Evolutionary conservation across 106 monocot genomes (phyloP).

Genomic region (Iris macrosiphon): DNA sequence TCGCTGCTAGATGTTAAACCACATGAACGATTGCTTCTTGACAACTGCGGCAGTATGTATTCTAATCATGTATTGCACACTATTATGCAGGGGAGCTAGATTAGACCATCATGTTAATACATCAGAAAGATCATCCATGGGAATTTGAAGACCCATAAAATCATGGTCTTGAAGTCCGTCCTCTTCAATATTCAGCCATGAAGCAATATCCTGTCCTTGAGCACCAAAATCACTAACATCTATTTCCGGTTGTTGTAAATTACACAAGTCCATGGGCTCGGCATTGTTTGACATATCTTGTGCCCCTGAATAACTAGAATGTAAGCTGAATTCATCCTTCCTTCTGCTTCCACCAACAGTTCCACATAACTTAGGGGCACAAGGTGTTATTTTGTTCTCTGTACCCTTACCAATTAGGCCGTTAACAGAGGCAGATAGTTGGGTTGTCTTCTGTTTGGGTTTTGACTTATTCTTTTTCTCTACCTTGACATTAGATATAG

Average conservation of each 20-base stretch:
- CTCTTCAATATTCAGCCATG: constrained; percentile 44
- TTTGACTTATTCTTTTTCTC: constrained; percentile 51
- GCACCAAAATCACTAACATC: constrained; percentile 32
- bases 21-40: not conserved
- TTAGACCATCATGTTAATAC: constrained; percentile 14
- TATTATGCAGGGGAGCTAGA: not conserved
- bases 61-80: not conserved
- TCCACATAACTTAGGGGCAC: constrained; percentile 7
- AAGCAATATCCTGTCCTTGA: constrained; percentile 42
- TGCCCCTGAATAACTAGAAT: not conserved
- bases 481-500: constrained; percentile 30
- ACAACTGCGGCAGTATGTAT: not conserved
- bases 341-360: not conserved
- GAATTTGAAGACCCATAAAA: constrained; percentile 42
- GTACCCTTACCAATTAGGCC: constrained; percentile 10
- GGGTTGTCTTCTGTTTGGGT: constrained; percentile 42
- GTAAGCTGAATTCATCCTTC: constrained; percentile 5
- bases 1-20: constrained; percentile 1
- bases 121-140: constrained; percentile 56
- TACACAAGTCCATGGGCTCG: constrained; percentile 15
- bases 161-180: constrained; percentile 38
- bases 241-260: constrained; percentile 24
- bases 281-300: constrained; percentile 15
- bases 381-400: constrained; percentile 1
- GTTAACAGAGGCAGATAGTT: constrained; percentile 29